Conservation (phyloP, 73 alveolate genomes). For the Blepharisma stoltei region DNA sequence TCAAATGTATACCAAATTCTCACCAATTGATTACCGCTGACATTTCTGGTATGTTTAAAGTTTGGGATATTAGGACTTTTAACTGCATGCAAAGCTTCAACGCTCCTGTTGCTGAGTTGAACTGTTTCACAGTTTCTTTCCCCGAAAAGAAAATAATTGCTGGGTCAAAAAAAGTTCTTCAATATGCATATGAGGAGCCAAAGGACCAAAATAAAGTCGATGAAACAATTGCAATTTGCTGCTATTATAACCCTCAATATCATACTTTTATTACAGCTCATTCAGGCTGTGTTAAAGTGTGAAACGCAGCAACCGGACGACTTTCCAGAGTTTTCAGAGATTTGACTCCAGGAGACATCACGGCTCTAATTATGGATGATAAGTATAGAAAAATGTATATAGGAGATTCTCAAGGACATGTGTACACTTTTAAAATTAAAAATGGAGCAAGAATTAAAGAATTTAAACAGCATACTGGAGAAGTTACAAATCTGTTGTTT, state of each 20-base stretch:
- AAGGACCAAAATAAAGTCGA: conserved; percentile 95
- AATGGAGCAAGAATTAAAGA: conserved; percentile 97
- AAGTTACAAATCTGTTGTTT: conserved; percentile 72
- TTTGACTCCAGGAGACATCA: conserved; percentile 85
- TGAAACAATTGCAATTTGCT: conserved; percentile 86
- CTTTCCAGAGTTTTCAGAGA: conserved; percentile 89
- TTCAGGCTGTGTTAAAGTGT: conserved; percentile 91
- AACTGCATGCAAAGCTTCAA: conserved; percentile 88
- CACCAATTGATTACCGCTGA: conserved; percentile 95
- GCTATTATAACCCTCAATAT: conserved; percentile 84
- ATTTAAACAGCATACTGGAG: conserved; percentile 78
- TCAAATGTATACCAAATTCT: conserved; percentile 84
- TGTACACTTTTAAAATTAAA: conserved; percentile 87
- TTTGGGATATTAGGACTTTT: conserved; percentile 97
- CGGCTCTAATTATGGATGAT: conserved; percentile 87
- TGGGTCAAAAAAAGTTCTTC: conserved; percentile 91
- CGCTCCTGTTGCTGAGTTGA: conserved; percentile 85
- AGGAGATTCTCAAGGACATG: conserved; percentile 94
- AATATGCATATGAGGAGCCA: conserved; percentile 97
- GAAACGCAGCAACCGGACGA: conserved; percentile 96
- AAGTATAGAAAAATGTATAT: conserved; percentile 92
- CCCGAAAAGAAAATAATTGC: conserved; percentile 89
- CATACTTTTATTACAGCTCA: conserved; percentile 94
- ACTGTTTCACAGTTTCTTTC: conserved; percentile 87
- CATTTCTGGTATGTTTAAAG: conserved; percentile 95